Conservation (phyloP, 148 eudicot genomes). For the Limonium bicolor region DNA sequence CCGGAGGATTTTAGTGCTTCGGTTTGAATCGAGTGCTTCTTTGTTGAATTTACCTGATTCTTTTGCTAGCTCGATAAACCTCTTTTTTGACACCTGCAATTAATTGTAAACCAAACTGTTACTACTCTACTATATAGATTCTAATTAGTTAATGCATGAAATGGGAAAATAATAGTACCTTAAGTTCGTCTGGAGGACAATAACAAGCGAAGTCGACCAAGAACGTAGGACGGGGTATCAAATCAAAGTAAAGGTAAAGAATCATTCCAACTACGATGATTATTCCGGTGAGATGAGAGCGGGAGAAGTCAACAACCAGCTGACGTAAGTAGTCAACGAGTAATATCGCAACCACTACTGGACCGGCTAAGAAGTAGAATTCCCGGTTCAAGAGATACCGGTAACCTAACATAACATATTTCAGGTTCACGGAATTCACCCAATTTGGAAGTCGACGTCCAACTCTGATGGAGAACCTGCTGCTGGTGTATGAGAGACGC, state of each 20-base stretch:
- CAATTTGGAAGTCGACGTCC: slow-evolving; percentile 50
- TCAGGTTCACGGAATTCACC: slow-evolving; percentile 40
- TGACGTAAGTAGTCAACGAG: slow-evolving; percentile 21
- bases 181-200: slow-evolving; percentile 41
- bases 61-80: slow-evolving; percentile 44
- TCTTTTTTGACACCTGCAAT: slow-evolving; percentile 49
- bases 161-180: slow-evolving; percentile 36
- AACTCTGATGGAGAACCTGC: slow-evolving; percentile 44
- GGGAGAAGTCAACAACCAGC: slow-evolving; percentile 14
- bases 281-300: slow-evolving; percentile 5
- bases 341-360: slow-evolving; percentile 17
- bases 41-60: slow-evolving; percentile 56
- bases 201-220: slow-evolving; percentile 67
- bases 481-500: slow-evolving; percentile 41
- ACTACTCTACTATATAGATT: too few relatives aligned
- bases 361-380: slow-evolving; percentile 23
- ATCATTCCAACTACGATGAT: slow-evolving; percentile 19
- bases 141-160: too few relatives aligned
- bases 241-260: slow-evolving; percentile 21
- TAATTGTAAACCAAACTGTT: too few relatives aligned
- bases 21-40: slow-evolving; percentile 29
- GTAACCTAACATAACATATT: slow-evolving; percentile 56
- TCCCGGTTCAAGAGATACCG: slow-evolving; percentile 38
- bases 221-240: slow-evolving; percentile 33
- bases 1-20: slow-evolving; percentile 40